Evolutionary conservation across 768 basidiomycete genomes (phyloP).

Genomic region (Austroboletus festivus): DNA sequence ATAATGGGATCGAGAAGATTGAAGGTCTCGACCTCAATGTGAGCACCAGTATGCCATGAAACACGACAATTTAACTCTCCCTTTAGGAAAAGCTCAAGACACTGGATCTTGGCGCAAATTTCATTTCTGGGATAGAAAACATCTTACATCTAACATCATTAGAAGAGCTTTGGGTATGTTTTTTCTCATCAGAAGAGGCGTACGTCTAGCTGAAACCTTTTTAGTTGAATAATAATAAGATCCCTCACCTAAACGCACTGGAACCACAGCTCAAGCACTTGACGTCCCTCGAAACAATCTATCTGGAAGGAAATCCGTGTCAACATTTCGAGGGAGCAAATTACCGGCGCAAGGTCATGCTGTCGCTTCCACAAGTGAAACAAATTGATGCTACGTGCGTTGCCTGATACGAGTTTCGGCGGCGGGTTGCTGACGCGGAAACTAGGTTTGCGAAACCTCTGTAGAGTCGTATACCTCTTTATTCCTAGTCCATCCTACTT

Average conservation of each 20-base stretch:
- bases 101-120: conserved; percentile 86
- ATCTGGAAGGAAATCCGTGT: conserved; percentile 94
- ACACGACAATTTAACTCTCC: too few species aligned
- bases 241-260: conserved; percentile 65
- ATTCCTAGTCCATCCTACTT: too few species aligned
- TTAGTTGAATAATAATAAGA: conserved; percentile 86
- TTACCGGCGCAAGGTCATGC: conserved; percentile 87
- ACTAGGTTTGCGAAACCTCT: conserved; percentile 56
- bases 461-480: conserved; percentile 72
- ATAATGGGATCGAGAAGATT: conserved; percentile 82
- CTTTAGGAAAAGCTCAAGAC: conserved; percentile 67
- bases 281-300: conserved; percentile 74
- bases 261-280: conserved; percentile 64
- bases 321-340: conserved; percentile 71
- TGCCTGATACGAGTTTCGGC: neutral
- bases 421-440: conserved; percentile 1
- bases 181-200: neutral
- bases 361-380: conserved; percentile 82
- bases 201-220: neutral
- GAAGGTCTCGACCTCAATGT: conserved; percentile 89
- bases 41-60: conserved; percentile 19
- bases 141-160: conserved; percentile 70
- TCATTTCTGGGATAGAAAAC: conserved; percentile 75
- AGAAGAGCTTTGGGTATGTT: conserved; percentile 91
- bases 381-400: conserved; percentile 97